Evolutionary conservation across 176 grass and related monocot species (phyloP).

Genomic region (Cenchrus americanus): DNA sequence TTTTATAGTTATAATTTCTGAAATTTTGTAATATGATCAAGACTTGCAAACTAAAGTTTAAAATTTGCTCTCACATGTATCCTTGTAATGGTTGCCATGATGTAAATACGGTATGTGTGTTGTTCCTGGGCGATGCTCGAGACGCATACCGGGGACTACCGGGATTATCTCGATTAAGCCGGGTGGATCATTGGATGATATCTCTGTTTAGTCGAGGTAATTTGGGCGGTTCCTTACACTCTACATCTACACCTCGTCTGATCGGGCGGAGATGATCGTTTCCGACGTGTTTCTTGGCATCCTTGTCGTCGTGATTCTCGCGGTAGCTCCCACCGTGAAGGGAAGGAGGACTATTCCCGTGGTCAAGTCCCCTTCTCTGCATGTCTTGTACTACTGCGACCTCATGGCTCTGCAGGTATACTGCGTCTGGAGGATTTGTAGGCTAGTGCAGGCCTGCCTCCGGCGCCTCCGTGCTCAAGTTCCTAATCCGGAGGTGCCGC

Average conservation of each 20-base stretch:
- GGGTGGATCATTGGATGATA: no score
- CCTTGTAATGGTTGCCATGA: no score
- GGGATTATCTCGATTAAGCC: no score
- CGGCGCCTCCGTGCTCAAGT: not conserved
- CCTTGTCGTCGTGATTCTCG: not conserved
- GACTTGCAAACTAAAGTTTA: no score
- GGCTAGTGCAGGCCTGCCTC: not conserved
- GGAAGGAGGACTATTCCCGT: not conserved
- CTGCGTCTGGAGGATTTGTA: slow-evolving; percentile 1
- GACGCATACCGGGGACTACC: no score
- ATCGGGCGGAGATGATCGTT: not conserved
- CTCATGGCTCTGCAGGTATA: not conserved
- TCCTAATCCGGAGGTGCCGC: not conserved
- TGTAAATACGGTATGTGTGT: no score
- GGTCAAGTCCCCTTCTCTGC: not conserved
- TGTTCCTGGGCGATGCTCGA: no score
- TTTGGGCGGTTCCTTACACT: no score
- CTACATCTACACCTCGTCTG: not conserved
- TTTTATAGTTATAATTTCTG: no score
- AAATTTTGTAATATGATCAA: no score
- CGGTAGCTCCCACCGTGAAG: not conserved
- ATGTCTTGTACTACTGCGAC: not conserved
- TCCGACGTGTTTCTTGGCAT: not conserved
- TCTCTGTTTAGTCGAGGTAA: no score
- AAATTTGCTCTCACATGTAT: no score